Conservation (phyloP, 352 stramenopile genomes). For the Globisporangium recalcitrans region DNA sequence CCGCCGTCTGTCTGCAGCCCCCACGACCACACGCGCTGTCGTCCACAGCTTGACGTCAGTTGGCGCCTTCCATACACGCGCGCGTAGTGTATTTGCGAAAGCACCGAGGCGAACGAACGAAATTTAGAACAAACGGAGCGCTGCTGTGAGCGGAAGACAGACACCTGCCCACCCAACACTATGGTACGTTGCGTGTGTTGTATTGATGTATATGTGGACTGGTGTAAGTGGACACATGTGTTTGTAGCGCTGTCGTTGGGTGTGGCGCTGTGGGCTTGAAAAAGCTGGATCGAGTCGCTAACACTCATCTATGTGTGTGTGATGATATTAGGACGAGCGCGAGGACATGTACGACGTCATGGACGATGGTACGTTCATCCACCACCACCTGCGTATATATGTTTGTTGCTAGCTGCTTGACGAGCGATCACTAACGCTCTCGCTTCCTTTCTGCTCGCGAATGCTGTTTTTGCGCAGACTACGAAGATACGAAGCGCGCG, state of each 20-base stretch:
- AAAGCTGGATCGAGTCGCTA: neutral
- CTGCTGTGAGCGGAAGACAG: neutral
- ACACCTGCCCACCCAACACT: too few relatives aligned
- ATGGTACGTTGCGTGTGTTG: neutral
- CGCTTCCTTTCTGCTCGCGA: neutral
- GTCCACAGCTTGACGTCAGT: neutral
- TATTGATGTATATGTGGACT: neutral
- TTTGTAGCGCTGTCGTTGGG: neutral
- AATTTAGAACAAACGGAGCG: constrained; percentile 1
- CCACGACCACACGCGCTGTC: neutral
- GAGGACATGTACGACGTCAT: constrained; percentile 37
- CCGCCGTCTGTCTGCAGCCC: neutral
- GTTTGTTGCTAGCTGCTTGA: neutral
- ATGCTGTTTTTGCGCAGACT: constrained; percentile 19
- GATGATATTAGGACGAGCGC: constrained; percentile 31
- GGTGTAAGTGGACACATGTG: neutral
- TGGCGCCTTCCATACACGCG: neutral
- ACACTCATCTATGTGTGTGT: neutral
- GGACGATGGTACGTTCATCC: constrained; percentile 30
- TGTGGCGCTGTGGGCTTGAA: neutral
- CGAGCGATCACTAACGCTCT: neutral
- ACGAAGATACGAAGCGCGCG: constrained; percentile 25
- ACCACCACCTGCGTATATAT: neutral
- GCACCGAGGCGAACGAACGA: neutral
- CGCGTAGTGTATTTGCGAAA: neutral